Evolutionary conservation across 208 protist genomes (phyloP), one percentile per base, ranked within the genome.

Genomic region (Naegleria gruberi): DNA sequence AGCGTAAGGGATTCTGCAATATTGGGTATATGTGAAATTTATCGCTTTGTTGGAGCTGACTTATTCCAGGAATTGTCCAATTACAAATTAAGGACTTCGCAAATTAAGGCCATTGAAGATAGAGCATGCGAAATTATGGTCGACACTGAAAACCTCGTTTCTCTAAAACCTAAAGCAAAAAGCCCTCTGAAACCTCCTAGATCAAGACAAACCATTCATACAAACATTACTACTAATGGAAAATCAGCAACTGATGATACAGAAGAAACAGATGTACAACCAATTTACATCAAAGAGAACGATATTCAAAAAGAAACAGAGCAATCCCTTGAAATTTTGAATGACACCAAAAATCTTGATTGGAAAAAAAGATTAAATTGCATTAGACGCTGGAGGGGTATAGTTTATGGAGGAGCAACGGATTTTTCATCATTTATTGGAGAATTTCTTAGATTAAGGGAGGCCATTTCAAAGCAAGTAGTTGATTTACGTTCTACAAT

Each of bases 291-390:
- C 30, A 77, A 77, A 55, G 83, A 87, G n/a, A 87, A 51, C 6
- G 83, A 87, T 15, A 10, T 87, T 6, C 7, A 7, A 37, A 4
- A 17, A 26, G 83, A 87, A 55, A 26, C 55, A 6, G 83, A 87
- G 55, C 26, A 23, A 17, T 23, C 26, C 6, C 51, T n/a, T 40
- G 43, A 41, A 41, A n/a, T 41, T 23, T 55, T 87, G 19, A 51
- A 87, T n/a, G 83, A 87, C 30, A 55, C 6, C 15, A 87, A 87
- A 41, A 40, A 34, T 17, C 19, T 65, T 23, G 83, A 87, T 87
- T 87, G 83, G 83, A 87, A 87, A 30, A 55, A n/a, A 8, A 87
- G 83, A 87, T 37, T 46, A 17, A 41, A 45, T 55, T 30, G n/a
- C 41, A 55, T 87, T 10, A 46, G 34, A 23, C 41, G 44, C 19